A percentile compares a stretch with the other conserved stretches of the same genome.
Evolutionary conservation across 2,329 filamentous ascomycete species (phyloP).

Genomic region (Phialocephala sp.): DNA sequence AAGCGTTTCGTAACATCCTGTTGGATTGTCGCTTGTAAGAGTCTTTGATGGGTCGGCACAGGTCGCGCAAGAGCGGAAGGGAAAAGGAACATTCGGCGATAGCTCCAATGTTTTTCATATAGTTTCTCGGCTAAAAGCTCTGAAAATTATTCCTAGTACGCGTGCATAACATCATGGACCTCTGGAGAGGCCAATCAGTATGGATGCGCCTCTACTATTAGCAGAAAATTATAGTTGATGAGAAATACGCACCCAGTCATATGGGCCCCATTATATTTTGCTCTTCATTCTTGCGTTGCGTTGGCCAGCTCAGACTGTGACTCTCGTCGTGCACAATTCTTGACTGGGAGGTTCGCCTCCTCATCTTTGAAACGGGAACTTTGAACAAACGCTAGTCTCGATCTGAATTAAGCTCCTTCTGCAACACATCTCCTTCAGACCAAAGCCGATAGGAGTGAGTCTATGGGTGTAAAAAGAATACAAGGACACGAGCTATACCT

Average conservation of each 20-base stretch:
- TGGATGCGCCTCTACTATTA: constrained; percentile 1
- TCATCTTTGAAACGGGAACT: constrained; percentile 18
- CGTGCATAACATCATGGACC: constrained; percentile 27
- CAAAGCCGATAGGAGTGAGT: constrained; percentile 27
- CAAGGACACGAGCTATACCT: constrained; percentile 19
- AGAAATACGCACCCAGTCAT: neutral
- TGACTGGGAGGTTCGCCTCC: constrained; percentile 7
- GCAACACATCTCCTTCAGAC: constrained; percentile 25
- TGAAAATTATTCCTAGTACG: neutral
- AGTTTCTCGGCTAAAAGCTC: constrained; percentile 19
- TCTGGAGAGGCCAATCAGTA: constrained; percentile 25
- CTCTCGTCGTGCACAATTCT: constrained; percentile 14
- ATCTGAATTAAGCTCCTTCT: constrained; percentile 21
- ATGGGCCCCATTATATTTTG: neutral
- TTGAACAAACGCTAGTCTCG: constrained; percentile 25
- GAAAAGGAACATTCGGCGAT: neutral
- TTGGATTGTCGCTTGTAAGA: neutral
- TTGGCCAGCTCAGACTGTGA: neutral
- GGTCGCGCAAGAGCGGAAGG: constrained; percentile 5
- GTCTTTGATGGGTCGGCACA: neutral
- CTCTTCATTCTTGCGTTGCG: neutral
- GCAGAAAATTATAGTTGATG: constrained; percentile 2
- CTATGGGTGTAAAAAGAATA: constrained; percentile 21
- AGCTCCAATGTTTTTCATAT: constrained; percentile 12
- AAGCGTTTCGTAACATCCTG: constrained; percentile 57